Evolutionary conservation across 345 rosid genomes (phyloP).

Genomic region (Triadica sebifera): DNA sequence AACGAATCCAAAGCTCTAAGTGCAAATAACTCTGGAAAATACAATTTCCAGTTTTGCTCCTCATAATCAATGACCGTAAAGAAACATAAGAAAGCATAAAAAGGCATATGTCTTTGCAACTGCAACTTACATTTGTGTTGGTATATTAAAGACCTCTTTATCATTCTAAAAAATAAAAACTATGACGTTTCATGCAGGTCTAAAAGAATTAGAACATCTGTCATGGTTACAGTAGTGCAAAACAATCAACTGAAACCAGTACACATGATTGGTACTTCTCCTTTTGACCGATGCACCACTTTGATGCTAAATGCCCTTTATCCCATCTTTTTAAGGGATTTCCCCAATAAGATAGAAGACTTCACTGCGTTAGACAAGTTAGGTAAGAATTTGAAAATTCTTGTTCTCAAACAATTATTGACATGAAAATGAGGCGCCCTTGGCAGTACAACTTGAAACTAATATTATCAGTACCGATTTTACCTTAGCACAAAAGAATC

Average conservation of each 20-base stretch:
- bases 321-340: neutral
- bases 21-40: neutral
- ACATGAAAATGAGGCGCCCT: neutral
- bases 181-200: neutral
- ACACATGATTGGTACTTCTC: neutral
- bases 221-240: neutral
- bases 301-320: neutral
- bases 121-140: neutral
- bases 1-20: neutral
- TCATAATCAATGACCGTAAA: neutral
- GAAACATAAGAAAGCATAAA: neutral
- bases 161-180: neutral
- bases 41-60: neutral
- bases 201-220: neutral
- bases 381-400: neutral
- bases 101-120: neutral
- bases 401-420: neutral
- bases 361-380: neutral
- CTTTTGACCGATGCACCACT: neutral
- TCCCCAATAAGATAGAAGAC: neutral
- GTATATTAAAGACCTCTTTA: neutral
- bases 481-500: neutral
- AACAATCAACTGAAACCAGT: neutral
- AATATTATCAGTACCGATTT: neutral
- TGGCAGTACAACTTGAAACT: neutral